A percentile compares a stretch with the other conserved stretches of the same genome.
Conservation (phyloP, 208 protist genomes). For the Leishmania mexicana region DNA sequence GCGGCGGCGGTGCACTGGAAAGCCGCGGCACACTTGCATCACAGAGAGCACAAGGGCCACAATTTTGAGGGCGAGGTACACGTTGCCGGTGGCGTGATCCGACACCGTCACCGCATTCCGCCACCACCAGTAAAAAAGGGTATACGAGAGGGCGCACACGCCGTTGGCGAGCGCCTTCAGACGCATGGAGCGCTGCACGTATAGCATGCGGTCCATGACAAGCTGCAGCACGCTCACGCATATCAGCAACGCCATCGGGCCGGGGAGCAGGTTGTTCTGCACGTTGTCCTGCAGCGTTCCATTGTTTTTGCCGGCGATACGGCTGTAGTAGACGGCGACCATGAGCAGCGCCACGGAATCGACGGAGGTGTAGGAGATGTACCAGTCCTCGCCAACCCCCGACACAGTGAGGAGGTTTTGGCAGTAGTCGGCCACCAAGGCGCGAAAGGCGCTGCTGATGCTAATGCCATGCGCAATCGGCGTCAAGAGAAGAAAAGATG, state of each 20-base stretch:
- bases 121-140: slow-evolving; percentile 62
- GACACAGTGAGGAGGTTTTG: slow-evolving; percentile 41
- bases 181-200: slow-evolving; percentile 48
- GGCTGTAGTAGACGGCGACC: slow-evolving; percentile 56
- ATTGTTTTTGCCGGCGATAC: slow-evolving; percentile 42
- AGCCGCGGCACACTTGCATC: slow-evolving; percentile 67
- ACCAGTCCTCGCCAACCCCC: slow-evolving; percentile 65
- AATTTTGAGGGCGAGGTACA: slow-evolving; percentile 61
- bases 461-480: not conserved
- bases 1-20: slow-evolving; percentile 56
- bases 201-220: slow-evolving; percentile 76
- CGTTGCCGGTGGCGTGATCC: slow-evolving; percentile 31
- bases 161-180: slow-evolving; percentile 61
- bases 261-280: slow-evolving; percentile 71
- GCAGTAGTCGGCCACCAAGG: slow-evolving; percentile 17
- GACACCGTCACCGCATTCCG: slow-evolving; percentile 29
- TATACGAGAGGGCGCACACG: slow-evolving; percentile 41
- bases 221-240: slow-evolving; percentile 61
- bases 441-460: not conserved
- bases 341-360: slow-evolving; percentile 57
- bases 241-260: slow-evolving; percentile 67
- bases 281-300: slow-evolving; percentile 66
- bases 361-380: slow-evolving; percentile 56
- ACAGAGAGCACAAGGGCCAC: slow-evolving; percentile 45
- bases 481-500: not conserved